phyloP scores from a whole-genome alignment of 768 basidiomycete species.

The Mycena pura region DNA sequence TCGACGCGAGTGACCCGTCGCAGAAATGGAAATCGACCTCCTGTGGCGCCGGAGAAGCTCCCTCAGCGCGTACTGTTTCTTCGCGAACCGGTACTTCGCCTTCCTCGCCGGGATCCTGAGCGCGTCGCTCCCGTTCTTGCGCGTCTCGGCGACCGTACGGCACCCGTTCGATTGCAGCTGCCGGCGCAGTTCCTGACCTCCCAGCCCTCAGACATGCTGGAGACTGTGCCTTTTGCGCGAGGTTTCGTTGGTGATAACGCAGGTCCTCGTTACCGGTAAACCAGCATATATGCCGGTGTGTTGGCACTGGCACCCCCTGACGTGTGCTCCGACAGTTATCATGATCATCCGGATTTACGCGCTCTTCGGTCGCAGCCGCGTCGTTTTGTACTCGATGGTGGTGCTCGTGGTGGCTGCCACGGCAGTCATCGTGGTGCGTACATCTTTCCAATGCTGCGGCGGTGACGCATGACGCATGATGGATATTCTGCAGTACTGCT shows the following conservation, averaged over 20 bases:
- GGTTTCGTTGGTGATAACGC: background rate
- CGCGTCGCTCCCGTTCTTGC: constrained; percentile 3
- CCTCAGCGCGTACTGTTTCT: constrained; percentile 34
- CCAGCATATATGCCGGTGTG: too few relatives aligned
- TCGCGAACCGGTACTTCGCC: constrained; percentile 41
- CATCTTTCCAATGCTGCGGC: background rate
- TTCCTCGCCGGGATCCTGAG: constrained; percentile 11
- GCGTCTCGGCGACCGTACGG: background rate
- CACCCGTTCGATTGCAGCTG: too few relatives aligned
- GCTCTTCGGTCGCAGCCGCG: constrained; percentile 4
- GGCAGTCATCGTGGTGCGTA: background rate
- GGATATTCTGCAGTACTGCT: background rate
- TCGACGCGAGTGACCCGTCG: background rate
- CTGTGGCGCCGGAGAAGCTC: constrained; percentile 37
- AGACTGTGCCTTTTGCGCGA: constrained; percentile 6
- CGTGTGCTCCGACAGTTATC: background rate
- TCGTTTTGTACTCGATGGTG: constrained; percentile 1
- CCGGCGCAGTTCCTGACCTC: too few relatives aligned
- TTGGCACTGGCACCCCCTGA: background rate
- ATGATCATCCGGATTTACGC: constrained; percentile 22
- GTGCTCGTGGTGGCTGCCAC: background rate
- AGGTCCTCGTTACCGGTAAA: background rate
- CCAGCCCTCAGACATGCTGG: too few relatives aligned
- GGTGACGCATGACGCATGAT: background rate
- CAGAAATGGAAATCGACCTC: constrained; percentile 17